Percentiles rank a stretch among this genome's conserved stretches.
Conservation (phyloP, 2,329 filamentous ascomycete species). For the Podosphaera fusca region DNA sequence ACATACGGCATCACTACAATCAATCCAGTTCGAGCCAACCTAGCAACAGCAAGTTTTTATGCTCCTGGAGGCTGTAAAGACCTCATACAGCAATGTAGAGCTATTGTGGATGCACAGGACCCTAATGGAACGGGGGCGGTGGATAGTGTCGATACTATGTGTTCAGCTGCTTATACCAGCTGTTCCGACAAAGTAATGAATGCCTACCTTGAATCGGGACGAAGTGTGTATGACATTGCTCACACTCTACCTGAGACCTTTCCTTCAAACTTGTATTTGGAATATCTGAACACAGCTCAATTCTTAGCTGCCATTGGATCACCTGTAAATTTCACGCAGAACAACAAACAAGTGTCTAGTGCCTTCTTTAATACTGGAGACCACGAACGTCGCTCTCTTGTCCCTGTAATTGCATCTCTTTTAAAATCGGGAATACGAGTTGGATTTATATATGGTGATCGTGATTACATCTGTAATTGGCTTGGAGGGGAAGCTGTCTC, state of each 20-base stretch:
- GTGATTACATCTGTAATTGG: conserved; percentile 44
- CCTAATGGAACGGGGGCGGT: conserved; percentile 20
- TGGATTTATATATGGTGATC: conserved; percentile 45
- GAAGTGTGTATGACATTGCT: conserved; percentile 18
- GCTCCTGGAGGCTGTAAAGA: conserved; percentile 28
- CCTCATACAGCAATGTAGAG: conserved; percentile 28
- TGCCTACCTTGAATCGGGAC: conserved; percentile 15
- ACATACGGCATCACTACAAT: conserved; percentile 40
- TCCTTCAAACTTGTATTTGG: conserved; percentile 34
- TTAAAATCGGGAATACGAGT: conserved; percentile 41
- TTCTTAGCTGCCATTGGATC: conserved; percentile 38
- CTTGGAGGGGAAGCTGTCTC: conserved; percentile 55
- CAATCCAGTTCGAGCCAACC: conserved; percentile 25
- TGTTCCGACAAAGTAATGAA: conserved; percentile 17
- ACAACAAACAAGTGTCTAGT: conserved; percentile 22
- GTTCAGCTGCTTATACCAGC: conserved; percentile 15
- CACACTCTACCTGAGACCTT: conserved; percentile 29
- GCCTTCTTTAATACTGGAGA: conserved; percentile 31
- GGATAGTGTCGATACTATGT: conserved; percentile 16
- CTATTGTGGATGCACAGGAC: conserved; percentile 19
- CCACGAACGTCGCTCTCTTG: conserved; percentile 37
- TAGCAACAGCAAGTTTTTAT: conserved; percentile 24
- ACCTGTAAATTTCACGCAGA: conserved; percentile 33
- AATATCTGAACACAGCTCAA: conserved; percentile 40
- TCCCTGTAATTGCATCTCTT: conserved; percentile 34